phyloP scores from a whole-genome alignment of 1,139 yeast genomes.

The Pichia sp. region DNA sequence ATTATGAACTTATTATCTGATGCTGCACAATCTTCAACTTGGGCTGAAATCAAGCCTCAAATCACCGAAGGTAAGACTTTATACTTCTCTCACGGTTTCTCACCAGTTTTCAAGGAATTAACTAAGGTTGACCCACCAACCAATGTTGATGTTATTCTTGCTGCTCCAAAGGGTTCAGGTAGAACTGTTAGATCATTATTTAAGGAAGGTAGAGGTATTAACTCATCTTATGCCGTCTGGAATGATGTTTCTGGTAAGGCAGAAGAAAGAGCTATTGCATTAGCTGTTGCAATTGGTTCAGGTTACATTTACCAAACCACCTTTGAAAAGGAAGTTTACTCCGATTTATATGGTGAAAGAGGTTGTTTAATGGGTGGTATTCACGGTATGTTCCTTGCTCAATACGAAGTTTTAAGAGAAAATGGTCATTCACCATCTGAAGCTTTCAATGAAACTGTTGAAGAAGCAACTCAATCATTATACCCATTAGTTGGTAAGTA shows the following conservation, averaged over 20 bases:
- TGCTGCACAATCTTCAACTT: slow-evolving; percentile 99
- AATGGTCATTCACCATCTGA: slow-evolving; percentile 99
- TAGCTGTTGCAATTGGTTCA: slow-evolving; percentile 98
- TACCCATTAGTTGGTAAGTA: slow-evolving; percentile 98
- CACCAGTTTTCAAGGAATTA: slow-evolving; percentile 97
- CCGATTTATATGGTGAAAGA: slow-evolving; percentile 99
- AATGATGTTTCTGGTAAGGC: slow-evolving; percentile 99
- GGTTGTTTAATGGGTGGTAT: slow-evolving; percentile 99
- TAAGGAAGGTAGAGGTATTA: slow-evolving; percentile 99
- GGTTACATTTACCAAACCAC: slow-evolving; percentile 99
- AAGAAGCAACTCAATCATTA: slow-evolving; percentile 98
- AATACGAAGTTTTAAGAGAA: slow-evolving; percentile 98
- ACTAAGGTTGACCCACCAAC: slow-evolving; percentile 94
- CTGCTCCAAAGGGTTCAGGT: slow-evolving; percentile 99
- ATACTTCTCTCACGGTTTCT: slow-evolving; percentile 99
- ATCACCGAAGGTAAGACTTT: slow-evolving; percentile 95
- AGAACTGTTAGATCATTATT: slow-evolving; percentile 98
- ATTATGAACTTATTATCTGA: slow-evolving; percentile 97
- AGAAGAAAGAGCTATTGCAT: slow-evolving; percentile 97
- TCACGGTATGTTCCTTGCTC: slow-evolving; percentile 99
- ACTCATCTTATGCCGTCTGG: slow-evolving; percentile 99
- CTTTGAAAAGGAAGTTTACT: slow-evolving; percentile 97
- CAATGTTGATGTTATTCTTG: slow-evolving; percentile 93
- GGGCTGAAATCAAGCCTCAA: slow-evolving; percentile 81
- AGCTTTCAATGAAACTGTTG: slow-evolving; percentile 99